Evolutionary conservation across 495 filamentous ascomycete genomes (phyloP), one percentile per base, ranked within the genome.

Genomic region (Pseudotulostoma volvatum): DNA sequence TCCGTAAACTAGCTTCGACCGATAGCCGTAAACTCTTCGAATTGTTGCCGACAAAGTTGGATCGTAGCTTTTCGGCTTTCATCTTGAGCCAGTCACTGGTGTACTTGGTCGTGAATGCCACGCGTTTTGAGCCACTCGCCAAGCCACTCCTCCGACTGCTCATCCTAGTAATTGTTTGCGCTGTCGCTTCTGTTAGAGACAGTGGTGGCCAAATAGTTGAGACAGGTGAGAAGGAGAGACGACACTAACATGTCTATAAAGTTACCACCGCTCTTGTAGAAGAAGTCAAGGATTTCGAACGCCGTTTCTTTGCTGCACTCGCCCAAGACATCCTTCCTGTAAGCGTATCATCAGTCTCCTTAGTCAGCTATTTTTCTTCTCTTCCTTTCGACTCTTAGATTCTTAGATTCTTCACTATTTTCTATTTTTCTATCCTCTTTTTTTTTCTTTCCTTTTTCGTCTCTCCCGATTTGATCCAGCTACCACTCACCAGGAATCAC

Each of bases 51-150:
- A 50, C 52, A 40, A 51, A 66, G 52, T 77, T 80, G 42, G 67
- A 66, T 33, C 65, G 58, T 43, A 70, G 45, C 15, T 67, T 54
- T 32, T 60, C 54, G 9, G 44, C 47, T 23, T 45, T 46, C 36
- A 53, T 50, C 0, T 48, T 47, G 17, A 44, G 47, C 39, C 52
- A 64, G 3, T 47, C 44, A 14, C 66, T 69, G 8, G 73, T 76
- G 55, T 68, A 87, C 49, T 84, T 87, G 30, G 39, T 79, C 74
- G 0, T 76, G 61, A 19, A 60, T 63, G 1, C 54, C 51, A 9
- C 64, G 57, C n/a, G 49, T 28, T 3, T 60, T 59, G 67, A 85
- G 74, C 81, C 81, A 86, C 42, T 85, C 81, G 13, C 81, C 81
- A 36, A 88, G 59, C 78, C 77, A 83, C 3, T 47, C 46, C 52